Conservation (phyloP, 306 rosid species). For the Rosa rugosa region DNA sequence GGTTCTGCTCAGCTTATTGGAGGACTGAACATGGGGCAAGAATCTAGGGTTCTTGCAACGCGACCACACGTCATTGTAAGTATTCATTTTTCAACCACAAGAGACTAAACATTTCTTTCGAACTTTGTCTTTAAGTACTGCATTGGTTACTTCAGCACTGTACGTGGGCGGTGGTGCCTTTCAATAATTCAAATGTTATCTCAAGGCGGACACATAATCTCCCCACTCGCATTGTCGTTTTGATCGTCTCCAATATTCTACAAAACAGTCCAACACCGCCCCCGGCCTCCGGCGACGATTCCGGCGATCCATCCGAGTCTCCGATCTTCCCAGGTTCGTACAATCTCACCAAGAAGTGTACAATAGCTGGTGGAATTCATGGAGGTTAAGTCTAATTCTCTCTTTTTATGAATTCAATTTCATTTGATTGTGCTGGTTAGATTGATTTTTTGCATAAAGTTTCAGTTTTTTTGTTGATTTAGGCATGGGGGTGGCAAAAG, state of each 20-base stretch:
- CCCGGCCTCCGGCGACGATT: constrained; percentile 27
- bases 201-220: not conserved
- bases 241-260: not conserved
- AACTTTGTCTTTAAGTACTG: too few relatives aligned
- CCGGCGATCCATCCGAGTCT: constrained; percentile 27
- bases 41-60: too few relatives aligned
- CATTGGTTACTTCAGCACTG: too few relatives aligned
- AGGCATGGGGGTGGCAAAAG: not conserved
- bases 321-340: constrained; percentile 33
- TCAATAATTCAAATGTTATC: not conserved
- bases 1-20: too few relatives aligned
- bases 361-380: constrained; percentile 58
- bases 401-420: not conserved
- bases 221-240: constrained; percentile 36
- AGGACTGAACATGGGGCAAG: too few relatives aligned
- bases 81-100: too few relatives aligned
- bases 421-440: not conserved
- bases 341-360: constrained; percentile 67
- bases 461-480: not conserved
- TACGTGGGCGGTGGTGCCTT: too few relatives aligned
- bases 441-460: not conserved
- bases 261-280: constrained; percentile 8
- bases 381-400: constrained; percentile 48
- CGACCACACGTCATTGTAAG: too few relatives aligned
- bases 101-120: too few relatives aligned